Evolutionary conservation across 345 rosid genomes (phyloP).

Genomic region (Pistacia atlantica): DNA sequence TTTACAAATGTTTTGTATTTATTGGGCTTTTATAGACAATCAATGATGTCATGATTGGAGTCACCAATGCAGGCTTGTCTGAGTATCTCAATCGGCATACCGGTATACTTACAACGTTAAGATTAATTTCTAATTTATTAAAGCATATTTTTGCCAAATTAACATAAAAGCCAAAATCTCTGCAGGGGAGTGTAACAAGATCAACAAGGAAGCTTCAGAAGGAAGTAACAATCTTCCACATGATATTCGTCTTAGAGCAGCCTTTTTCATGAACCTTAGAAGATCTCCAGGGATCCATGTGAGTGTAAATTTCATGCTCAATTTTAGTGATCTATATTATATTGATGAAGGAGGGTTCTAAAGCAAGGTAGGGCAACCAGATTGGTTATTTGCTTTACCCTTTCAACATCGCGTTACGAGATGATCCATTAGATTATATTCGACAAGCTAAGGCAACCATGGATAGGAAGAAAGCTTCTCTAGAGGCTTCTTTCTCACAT

Average conservation of each 20-base stretch:
- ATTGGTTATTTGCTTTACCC: constrained; percentile 41
- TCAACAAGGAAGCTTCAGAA: neutral
- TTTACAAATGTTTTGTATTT: neutral
- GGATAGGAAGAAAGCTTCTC: constrained; percentile 38
- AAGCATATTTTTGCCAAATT: too few species aligned
- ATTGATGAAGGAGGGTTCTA: constrained; percentile 24
- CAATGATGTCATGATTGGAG: constrained; percentile 39
- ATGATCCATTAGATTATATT: constrained; percentile 38
- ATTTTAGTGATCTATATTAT: too few species aligned
- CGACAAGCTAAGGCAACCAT: constrained; percentile 30
- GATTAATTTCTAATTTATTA: too few species aligned
- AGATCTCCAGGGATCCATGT: too few species aligned
- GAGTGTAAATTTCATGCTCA: too few species aligned
- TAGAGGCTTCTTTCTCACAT: constrained; percentile 23
- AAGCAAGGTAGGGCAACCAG: constrained; percentile 40
- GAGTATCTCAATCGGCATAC: constrained; percentile 37
- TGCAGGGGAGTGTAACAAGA: constrained; percentile 3
- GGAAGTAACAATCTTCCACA: constrained; percentile 20
- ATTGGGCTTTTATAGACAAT: constrained; percentile 30
- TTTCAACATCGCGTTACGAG: constrained; percentile 28
- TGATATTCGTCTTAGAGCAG: constrained; percentile 33
- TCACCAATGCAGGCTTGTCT: constrained; percentile 44
- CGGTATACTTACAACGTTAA: constrained; percentile 18
- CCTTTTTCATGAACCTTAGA: constrained; percentile 30
- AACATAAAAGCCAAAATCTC: neutral